Conservation (phyloP, 352 stramenopile species). For the Pythium angustatum region DNA sequence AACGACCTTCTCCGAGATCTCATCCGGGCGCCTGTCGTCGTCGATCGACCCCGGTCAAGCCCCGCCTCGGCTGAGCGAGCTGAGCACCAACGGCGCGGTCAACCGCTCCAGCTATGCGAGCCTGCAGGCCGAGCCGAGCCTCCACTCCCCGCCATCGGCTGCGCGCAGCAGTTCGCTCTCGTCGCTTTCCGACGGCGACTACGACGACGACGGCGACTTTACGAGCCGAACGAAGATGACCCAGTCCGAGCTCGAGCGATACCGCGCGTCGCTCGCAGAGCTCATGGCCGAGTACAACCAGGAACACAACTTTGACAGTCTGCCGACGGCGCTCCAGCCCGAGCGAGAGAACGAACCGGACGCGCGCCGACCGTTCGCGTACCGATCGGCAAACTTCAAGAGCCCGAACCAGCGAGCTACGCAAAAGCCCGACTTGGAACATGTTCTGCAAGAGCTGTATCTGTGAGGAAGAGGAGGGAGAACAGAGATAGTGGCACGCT, state of each 20-base stretch:
- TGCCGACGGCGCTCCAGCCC: constrained; percentile 11
- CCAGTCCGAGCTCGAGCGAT: constrained; percentile 38
- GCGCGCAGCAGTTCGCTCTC: constrained; percentile 13
- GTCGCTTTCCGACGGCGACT: constrained; percentile 32
- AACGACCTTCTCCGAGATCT: constrained; percentile 26
- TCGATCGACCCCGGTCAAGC: background rate
- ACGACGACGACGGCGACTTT: constrained; percentile 16
- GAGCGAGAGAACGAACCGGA: constrained; percentile 22
- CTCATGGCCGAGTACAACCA: constrained; percentile 62
- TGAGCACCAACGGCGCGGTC: background rate
- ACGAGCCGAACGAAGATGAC: constrained; percentile 34
- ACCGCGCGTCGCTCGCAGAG: constrained; percentile 54
- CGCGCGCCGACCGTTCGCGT: background rate
- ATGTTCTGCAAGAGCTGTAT: constrained; percentile 32
- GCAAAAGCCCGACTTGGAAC: constrained; percentile 9
- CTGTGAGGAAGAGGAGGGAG: constrained; percentile 21
- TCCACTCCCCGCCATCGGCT: constrained; percentile 16
- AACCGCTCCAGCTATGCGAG: constrained; percentile 18
- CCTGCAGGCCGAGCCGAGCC: constrained; percentile 15
- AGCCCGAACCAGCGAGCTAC: background rate
- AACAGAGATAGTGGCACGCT: too few species aligned
- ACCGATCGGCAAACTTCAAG: background rate
- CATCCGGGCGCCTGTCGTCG: constrained; percentile 8
- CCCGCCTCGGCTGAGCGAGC: constrained; percentile 6
- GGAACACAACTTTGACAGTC: constrained; percentile 10